Conservation (phyloP, 192 early-diverging fungal genomes). For the Coemansia sp. region DNA sequence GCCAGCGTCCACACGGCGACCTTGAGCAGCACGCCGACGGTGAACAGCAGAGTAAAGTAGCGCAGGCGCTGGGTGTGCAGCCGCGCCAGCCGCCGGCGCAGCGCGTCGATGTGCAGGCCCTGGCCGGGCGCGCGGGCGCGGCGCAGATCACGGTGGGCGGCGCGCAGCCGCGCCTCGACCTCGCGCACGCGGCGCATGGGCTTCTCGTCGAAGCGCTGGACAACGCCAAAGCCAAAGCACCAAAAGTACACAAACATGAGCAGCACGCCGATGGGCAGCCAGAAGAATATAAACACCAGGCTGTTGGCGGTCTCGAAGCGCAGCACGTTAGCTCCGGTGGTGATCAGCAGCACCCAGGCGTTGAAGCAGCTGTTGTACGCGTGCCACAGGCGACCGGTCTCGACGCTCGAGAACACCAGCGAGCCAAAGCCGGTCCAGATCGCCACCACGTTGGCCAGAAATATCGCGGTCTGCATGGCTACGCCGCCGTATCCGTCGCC, state of each 20-base stretch:
- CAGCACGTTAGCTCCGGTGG: conserved; percentile 35
- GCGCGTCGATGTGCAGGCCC: conserved; percentile 14
- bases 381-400: conserved; percentile 29
- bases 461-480: conserved; percentile 43
- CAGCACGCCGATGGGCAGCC: conserved; percentile 48
- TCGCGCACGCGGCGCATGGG: conserved; percentile 38
- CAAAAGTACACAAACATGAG: conserved; percentile 48
- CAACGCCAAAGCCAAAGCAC: conserved; percentile 42
- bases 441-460: conserved; percentile 42
- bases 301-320: conserved; percentile 32
- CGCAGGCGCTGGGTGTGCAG: conserved; percentile 28
- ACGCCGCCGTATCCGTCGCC: conserved; percentile 35
- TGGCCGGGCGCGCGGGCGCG: conserved; percentile 1
- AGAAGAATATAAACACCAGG: conserved; percentile 49
- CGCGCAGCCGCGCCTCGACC: conserved; percentile 23
- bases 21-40: conserved; percentile 35
- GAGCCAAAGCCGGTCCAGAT: conserved; percentile 52
- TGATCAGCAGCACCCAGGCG: conserved; percentile 40
- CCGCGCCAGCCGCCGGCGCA: conserved; percentile 12
- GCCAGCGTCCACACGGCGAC: conserved; percentile 35
- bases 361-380: conserved; percentile 51
- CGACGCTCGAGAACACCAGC: conserved; percentile 41
- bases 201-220: conserved; percentile 48
- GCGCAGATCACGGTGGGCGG: conserved; percentile 29
- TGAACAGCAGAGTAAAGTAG: conserved; percentile 34